Conservation (phyloP, 1,139 yeast genomes). For the Blastobotrys indianensis region DNA sequence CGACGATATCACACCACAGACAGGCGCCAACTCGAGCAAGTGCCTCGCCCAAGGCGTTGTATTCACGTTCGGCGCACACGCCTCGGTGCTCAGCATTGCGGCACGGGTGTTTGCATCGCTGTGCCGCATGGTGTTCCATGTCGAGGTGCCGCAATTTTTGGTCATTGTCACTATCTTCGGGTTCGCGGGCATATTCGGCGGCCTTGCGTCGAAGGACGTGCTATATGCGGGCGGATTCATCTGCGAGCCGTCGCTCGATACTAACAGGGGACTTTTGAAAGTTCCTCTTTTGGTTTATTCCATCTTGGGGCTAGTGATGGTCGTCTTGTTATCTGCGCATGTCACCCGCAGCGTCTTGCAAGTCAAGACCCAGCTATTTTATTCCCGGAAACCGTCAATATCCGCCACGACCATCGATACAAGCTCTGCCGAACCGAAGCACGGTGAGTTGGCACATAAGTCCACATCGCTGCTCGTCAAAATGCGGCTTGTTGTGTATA, state of each 20-base stretch:
- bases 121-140: slow-evolving; percentile 14
- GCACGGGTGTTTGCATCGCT: slow-evolving; percentile 15
- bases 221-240: slow-evolving; percentile 9
- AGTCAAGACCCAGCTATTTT: slow-evolving; percentile 6
- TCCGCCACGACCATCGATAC: not conserved
- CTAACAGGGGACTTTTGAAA: slow-evolving; percentile 4
- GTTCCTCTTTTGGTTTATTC: slow-evolving; percentile 10
- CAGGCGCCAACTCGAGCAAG: slow-evolving; percentile 7
- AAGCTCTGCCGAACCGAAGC: too few species aligned
- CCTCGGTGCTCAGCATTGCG: slow-evolving; percentile 15
- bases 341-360: slow-evolving; percentile 13
- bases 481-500: slow-evolving; percentile 2
- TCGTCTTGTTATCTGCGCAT: slow-evolving; percentile 9
- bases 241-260: slow-evolving; percentile 4
- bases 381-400: slow-evolving; percentile 3
- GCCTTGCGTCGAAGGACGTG: slow-evolving; percentile 12
- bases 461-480: not conserved
- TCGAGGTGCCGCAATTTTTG: slow-evolving; percentile 13
- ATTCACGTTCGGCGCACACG: slow-evolving; percentile 16
- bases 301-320: slow-evolving; percentile 12
- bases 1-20: slow-evolving; percentile 12
- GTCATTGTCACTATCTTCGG: slow-evolving; percentile 10
- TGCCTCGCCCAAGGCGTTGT: slow-evolving; percentile 19
- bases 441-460: too few species aligned
- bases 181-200: slow-evolving; percentile 15